Conservation (phyloP, 108 stramenopile genomes). For the Cyclotella choctawhatcheeana region DNA sequence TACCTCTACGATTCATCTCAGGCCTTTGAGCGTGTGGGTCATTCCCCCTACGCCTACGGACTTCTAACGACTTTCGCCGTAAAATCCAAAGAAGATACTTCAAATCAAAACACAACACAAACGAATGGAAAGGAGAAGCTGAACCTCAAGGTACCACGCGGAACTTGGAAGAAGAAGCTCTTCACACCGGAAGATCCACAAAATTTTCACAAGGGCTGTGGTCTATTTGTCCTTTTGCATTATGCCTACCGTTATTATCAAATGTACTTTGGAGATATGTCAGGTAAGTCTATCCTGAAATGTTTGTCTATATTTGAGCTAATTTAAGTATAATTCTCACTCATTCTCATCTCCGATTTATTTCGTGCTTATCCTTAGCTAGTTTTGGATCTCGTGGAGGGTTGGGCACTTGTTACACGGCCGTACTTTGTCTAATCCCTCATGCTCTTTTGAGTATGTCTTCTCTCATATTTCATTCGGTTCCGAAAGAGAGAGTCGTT, state of each 20-base stretch:
- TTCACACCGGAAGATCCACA: slow-evolving; percentile 72
- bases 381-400: slow-evolving; percentile 55
- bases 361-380: no score
- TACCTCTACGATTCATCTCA: no score
- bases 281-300: no score
- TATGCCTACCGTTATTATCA: slow-evolving; percentile 57
- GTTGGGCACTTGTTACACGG: slow-evolving; percentile 24
- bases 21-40: slow-evolving; percentile 57
- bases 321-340: no score
- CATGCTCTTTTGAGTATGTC: slow-evolving; percentile 61
- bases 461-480: slow-evolving; percentile 64
- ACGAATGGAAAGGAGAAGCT: background rate
- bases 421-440: slow-evolving; percentile 52
- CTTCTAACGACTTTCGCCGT: slow-evolving; percentile 54
- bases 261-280: slow-evolving; percentile 58
- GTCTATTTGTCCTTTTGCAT: slow-evolving; percentile 59
- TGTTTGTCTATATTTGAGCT: no score
- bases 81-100: slow-evolving; percentile 19
- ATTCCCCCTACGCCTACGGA: slow-evolving; percentile 55
- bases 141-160: background rate
- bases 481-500: slow-evolving; percentile 66
- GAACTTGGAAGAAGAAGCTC: slow-evolving; percentile 46
- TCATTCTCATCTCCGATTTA: no score
- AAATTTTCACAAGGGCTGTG: slow-evolving; percentile 67
- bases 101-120: background rate